Conservation (phyloP, 345 rosid species). For the Citrus cavaleriei region DNA sequence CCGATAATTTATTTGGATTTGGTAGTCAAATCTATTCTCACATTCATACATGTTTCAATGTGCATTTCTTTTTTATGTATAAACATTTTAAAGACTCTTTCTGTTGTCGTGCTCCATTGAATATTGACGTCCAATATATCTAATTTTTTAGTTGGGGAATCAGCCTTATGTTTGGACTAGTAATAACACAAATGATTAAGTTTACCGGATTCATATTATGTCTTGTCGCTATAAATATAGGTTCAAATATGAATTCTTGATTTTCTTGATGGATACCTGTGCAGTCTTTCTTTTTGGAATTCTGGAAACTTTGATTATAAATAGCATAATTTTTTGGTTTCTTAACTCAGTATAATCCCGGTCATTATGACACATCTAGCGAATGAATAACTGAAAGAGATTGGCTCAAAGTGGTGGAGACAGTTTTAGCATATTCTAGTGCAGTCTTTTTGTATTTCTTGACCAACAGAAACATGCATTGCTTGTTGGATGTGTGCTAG, state of each 20-base stretch:
- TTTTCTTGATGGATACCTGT: not conserved
- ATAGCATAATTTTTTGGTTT: not conserved
- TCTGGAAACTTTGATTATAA: not conserved
- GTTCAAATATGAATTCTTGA: not conserved
- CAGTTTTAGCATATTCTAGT: not conserved
- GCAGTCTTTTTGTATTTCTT: not conserved
- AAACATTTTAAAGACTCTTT: not conserved
- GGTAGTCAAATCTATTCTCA: not conserved
- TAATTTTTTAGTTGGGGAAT: not conserved
- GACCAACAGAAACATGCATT: not conserved
- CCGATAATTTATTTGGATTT: not conserved
- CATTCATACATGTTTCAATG: not conserved
- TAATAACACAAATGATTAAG: not conserved
- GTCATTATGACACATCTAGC: not conserved
- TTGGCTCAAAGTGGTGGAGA: not conserved
- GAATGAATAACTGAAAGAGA: conserved; percentile 1
- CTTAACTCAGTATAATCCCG: not conserved
- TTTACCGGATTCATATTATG: not conserved
- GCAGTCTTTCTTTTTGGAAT: not conserved
- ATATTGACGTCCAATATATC: not conserved
- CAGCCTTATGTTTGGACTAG: not conserved
- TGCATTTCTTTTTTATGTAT: not conserved
- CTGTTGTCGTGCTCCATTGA: not conserved
- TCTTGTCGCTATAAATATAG: not conserved
- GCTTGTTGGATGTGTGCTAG: not conserved